These are phyloP conservation scores for Cunninghamia lanceolata DNA, from an alignment of 75 land plant species.

Conservation along the genomic window DNA sequence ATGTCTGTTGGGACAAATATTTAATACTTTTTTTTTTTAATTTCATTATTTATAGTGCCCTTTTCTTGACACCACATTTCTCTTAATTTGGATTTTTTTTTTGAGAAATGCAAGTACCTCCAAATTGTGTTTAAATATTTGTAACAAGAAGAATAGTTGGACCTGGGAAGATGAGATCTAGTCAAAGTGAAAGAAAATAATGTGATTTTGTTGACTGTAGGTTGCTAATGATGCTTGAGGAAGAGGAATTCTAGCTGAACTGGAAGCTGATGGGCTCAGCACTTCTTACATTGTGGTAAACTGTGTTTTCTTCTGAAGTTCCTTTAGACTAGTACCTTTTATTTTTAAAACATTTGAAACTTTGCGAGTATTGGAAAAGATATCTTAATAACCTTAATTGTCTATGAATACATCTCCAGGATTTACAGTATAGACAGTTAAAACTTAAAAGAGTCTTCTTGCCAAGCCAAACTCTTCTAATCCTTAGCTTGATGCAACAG, in stretches of 20 bases:
- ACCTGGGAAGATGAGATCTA: background rate
- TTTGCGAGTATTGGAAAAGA: background rate
- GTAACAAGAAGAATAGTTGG: background rate
- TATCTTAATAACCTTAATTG: background rate
- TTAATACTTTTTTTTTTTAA: background rate
- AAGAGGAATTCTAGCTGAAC: constrained; percentile 60
- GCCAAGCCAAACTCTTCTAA: background rate
- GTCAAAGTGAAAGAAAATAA: background rate
- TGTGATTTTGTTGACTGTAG: constrained; percentile 29
- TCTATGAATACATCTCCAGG: no score
- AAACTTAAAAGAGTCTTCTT: background rate
- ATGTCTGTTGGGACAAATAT: background rate
- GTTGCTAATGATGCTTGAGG: constrained; percentile 89
- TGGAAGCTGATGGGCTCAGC: constrained; percentile 79
- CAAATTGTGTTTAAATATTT: background rate
- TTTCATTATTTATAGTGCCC: background rate
- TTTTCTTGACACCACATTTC: background rate
- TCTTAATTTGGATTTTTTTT: background rate
- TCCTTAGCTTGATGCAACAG: background rate
- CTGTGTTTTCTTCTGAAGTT: background rate
- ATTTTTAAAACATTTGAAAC: background rate
- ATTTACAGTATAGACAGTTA: no score
- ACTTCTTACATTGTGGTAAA: constrained; percentile 78
- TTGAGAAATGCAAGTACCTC: background rate
- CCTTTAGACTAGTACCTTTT: background rate